phyloP scores from a whole-genome alignment of 306 rosid species.

The Clitoria ternatea region DNA sequence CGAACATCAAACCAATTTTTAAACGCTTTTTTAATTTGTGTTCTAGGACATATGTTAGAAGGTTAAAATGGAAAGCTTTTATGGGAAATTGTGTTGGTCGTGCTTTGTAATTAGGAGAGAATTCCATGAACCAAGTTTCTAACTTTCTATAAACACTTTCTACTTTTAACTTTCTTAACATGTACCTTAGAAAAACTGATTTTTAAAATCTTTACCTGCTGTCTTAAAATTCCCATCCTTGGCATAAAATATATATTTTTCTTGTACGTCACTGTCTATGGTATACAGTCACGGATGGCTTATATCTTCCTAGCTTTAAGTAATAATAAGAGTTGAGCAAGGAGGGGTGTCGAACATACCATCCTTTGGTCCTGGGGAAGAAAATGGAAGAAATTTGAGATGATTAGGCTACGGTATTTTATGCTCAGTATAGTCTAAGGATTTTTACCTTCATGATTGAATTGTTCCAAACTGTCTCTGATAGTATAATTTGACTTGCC shows the following conservation, averaged over 20 bases:
- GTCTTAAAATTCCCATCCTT: slow-evolving; percentile 16
- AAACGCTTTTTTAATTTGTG: no score
- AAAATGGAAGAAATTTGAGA: not conserved
- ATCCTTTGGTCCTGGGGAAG: not conserved
- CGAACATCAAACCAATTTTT: no score
- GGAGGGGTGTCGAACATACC: not conserved
- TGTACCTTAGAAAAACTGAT: not conserved
- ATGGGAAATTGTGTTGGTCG: no score
- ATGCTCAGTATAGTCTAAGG: not conserved
- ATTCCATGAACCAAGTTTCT: no score
- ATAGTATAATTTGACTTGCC: slow-evolving; percentile 3
- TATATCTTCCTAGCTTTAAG: not conserved
- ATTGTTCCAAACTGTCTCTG: not conserved
- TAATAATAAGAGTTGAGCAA: slow-evolving; percentile 3
- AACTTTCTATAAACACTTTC: no score
- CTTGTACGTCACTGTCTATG: not conserved
- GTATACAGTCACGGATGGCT: slow-evolving; percentile 1
- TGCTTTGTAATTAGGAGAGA: no score
- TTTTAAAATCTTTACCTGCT: slow-evolving; percentile 7
- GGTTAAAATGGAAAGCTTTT: no score
- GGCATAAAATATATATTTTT: not conserved
- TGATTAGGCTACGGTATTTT: no score
- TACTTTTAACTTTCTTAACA: no score
- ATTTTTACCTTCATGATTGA: slow-evolving; percentile 8
- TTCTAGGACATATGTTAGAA: no score